Evolutionary conservation across 129 eudicot genomes (phyloP).

Genomic region (Saussurea involucrata): DNA sequence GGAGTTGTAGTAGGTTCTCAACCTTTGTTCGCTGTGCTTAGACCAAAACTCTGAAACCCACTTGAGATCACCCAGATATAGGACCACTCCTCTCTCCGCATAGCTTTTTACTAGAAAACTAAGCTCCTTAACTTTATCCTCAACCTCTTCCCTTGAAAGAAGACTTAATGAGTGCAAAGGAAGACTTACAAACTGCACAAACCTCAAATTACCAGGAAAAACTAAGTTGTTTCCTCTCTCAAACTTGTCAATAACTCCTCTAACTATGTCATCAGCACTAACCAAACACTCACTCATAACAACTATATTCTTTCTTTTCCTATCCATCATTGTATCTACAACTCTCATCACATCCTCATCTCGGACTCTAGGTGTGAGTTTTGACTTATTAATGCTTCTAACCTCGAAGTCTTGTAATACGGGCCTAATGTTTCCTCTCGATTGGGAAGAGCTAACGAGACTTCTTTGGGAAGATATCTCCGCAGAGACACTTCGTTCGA

Average conservation of each 20-base stretch:
- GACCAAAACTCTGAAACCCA: constrained; percentile 78
- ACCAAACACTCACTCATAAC: constrained; percentile 48
- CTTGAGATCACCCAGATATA: constrained; percentile 64
- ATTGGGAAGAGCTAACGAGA: constrained; percentile 11
- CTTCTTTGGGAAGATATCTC: constrained; percentile 28
- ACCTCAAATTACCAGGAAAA: constrained; percentile 26
- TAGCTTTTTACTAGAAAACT: constrained; percentile 44
- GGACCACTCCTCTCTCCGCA: constrained; percentile 49
- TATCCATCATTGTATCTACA: constrained; percentile 48
- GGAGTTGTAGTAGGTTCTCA: constrained; percentile 28
- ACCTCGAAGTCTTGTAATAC: constrained; percentile 18
- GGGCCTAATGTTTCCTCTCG: constrained; percentile 28
- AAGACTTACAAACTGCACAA: constrained; percentile 58
- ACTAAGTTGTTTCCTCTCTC: constrained; percentile 45
- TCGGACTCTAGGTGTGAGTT: not conserved
- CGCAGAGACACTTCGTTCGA: constrained; percentile 37
- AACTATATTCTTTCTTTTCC: constrained; percentile 44
- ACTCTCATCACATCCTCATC: constrained; percentile 49
- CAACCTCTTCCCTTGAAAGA: constrained; percentile 50
- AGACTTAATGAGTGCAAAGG: constrained; percentile 45
- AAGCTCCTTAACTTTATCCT: constrained; percentile 51
- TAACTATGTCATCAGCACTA: constrained; percentile 44
- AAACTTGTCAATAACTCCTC: constrained; percentile 46
- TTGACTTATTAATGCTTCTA: constrained; percentile 5
- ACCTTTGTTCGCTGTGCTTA: constrained; percentile 37